phyloP scores from a whole-genome alignment of 1,284 basidiomycete genomes.

The Pholiota adiposa region DNA sequence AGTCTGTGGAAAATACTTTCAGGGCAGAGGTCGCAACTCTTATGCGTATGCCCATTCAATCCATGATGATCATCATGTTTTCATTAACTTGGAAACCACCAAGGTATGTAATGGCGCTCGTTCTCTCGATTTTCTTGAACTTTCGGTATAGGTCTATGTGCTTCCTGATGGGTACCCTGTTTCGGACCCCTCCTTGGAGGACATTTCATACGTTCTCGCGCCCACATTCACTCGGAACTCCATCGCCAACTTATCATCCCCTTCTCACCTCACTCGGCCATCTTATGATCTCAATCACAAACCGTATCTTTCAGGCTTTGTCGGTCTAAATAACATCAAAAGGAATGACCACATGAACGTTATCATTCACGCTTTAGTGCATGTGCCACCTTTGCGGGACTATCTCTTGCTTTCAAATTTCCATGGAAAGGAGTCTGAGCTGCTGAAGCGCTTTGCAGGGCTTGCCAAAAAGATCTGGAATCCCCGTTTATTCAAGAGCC shows the following conservation, averaged over 20 bases:
- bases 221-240: conserved; percentile 76
- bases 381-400: conserved; percentile 89
- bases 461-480: conserved; percentile 97
- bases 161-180: conserved; percentile 98
- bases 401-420: conserved; percentile 82
- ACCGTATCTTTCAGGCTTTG: conserved; percentile 91
- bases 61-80: conserved; percentile 97
- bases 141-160: conserved; percentile 82
- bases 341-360: conserved; percentile 98
- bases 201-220: conserved; percentile 90
- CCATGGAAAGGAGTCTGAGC: conserved; percentile 78
- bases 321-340: conserved; percentile 98
- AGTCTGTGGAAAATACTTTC: conserved; percentile 98
- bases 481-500: conserved; percentile 92
- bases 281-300: conserved; percentile 85
- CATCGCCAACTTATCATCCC: conserved; percentile 56
- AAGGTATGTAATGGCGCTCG: conserved; percentile 57
- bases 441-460: conserved; percentile 85
- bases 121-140: conserved; percentile 13
- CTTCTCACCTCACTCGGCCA: conserved; percentile 67
- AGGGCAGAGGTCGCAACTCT: conserved; percentile 91
- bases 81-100: conserved; percentile 92
- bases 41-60: conserved; percentile 98
- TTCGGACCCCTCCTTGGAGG: conserved; percentile 92
- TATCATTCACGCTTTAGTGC: conserved; percentile 91